Conservation (phyloP, 768 basidiomycete genomes). For the Asterophora parasitica region DNA sequence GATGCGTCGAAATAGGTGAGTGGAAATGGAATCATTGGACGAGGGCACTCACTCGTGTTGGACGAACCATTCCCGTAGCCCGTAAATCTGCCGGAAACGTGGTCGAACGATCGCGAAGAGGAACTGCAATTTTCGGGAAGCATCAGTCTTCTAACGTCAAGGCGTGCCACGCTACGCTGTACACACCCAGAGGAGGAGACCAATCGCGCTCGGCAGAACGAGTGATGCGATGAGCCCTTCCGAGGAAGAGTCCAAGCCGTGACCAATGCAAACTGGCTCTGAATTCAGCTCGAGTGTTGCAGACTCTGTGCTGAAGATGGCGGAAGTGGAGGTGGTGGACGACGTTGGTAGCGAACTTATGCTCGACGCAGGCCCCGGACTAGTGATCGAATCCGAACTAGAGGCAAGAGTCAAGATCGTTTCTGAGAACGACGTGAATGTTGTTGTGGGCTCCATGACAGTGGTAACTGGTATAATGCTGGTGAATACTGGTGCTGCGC, state of each 20-base stretch:
- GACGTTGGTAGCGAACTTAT: slow-evolving; percentile 11
- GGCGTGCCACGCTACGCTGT: background rate
- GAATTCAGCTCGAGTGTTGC: slow-evolving; percentile 21
- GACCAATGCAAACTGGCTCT: slow-evolving; percentile 53
- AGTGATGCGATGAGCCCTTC: slow-evolving; percentile 57
- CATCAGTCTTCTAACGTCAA: slow-evolving; percentile 8
- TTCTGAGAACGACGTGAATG: slow-evolving; percentile 37
- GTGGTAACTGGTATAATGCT: slow-evolving; percentile 34
- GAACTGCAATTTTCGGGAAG: slow-evolving; percentile 34
- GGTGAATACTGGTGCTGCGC: slow-evolving; percentile 21
- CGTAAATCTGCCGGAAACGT: slow-evolving; percentile 68
- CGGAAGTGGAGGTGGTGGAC: slow-evolving; percentile 17
- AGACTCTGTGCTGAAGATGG: slow-evolving; percentile 22
- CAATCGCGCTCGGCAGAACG: slow-evolving; percentile 52
- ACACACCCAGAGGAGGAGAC: slow-evolving; percentile 63
- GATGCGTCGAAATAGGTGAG: slow-evolving; percentile 12
- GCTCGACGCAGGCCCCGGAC: slow-evolving; percentile 17
- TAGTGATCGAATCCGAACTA: slow-evolving; percentile 9
- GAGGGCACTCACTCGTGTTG: slow-evolving; percentile 53
- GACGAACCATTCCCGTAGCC: slow-evolving; percentile 72
- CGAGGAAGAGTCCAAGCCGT: slow-evolving; percentile 58
- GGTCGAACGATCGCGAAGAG: slow-evolving; percentile 67
- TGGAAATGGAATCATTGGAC: slow-evolving; percentile 2
- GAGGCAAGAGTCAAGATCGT: slow-evolving; percentile 23
- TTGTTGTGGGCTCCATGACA: slow-evolving; percentile 35